A percentile compares a stretch with the other conserved stretches of the same genome.
phyloP scores from a whole-genome alignment of 345 rosid genomes.

The Citrus hindsii region DNA sequence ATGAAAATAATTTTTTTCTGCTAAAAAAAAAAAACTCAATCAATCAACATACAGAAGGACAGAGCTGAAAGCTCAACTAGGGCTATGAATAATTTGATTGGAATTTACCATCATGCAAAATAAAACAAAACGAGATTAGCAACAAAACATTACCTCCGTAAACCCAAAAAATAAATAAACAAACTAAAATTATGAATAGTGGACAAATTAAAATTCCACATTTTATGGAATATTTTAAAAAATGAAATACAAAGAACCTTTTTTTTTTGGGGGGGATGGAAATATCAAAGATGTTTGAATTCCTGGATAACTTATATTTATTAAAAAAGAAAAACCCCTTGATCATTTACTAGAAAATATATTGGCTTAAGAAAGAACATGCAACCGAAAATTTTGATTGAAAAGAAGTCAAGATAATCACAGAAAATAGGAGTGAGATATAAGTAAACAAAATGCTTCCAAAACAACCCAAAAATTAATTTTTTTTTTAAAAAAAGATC shows the following conservation, averaged over 20 bases:
- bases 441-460: neutral
- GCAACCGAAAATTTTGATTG: neutral
- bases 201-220: neutral
- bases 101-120: conserved; percentile 14
- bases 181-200: neutral
- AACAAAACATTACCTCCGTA: neutral
- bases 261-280: neutral
- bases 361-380: neutral
- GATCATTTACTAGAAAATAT: conserved; percentile 3
- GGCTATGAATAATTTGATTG: conserved; percentile 11
- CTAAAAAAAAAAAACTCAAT: no score
- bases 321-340: neutral
- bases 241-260: neutral
- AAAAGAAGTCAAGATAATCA: neutral
- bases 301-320: neutral
- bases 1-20: no score
- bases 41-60: conserved; percentile 11
- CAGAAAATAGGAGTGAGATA: neutral
- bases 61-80: neutral
- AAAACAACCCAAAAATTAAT: neutral
- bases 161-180: neutral
- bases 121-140: conserved; percentile 1
- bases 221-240: neutral
- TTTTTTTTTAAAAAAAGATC: no score
- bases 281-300: neutral